These are phyloP conservation scores for Microstroma glucosiphilum DNA, from an alignment of 1,284 basidiomycete species.

Conservation along the genomic window DNA sequence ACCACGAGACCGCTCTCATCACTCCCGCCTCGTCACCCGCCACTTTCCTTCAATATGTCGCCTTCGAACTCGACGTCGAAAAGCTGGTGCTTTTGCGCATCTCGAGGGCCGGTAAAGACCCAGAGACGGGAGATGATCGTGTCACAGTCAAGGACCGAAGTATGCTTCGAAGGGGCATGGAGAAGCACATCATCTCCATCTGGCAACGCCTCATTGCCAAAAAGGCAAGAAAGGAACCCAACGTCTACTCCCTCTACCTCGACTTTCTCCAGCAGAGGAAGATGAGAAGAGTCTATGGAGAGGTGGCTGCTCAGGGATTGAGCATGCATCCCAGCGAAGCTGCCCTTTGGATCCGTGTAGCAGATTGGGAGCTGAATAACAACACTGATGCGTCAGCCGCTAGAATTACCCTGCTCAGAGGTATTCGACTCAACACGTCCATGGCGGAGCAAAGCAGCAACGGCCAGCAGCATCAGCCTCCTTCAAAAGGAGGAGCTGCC, in stretches of 20 bases:
- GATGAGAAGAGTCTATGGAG: slow-evolving; percentile 56
- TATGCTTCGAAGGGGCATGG: background rate
- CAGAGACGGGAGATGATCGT: background rate
- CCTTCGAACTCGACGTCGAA: slow-evolving; percentile 62
- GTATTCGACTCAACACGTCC: slow-evolving; percentile 58
- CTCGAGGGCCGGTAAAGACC: background rate
- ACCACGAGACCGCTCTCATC: slow-evolving; percentile 75
- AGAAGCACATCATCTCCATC: slow-evolving; percentile 69
- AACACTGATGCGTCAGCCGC: slow-evolving; percentile 68
- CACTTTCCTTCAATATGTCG: slow-evolving; percentile 83
- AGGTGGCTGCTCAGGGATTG: slow-evolving; percentile 60
- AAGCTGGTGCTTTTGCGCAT: background rate
- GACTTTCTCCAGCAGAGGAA: slow-evolving; percentile 73
- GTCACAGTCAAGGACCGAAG: slow-evolving; percentile 3
- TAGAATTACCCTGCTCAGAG: slow-evolving; percentile 74
- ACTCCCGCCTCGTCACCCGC: slow-evolving; percentile 73
- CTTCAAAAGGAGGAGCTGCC: background rate
- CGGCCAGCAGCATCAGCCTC: background rate
- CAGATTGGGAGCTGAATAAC: slow-evolving; percentile 73
- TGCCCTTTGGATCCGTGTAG: slow-evolving; percentile 75
- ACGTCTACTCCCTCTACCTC: slow-evolving; percentile 81
- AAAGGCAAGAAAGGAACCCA: slow-evolving; percentile 73
- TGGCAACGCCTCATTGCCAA: slow-evolving; percentile 81
- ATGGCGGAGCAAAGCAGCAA: background rate
- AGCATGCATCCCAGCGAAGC: slow-evolving; percentile 76